Base-by-base conservation (phyloP, 2,329 filamentous ascomycete genomes). In the Tricladium varicosporioides region DNA sequence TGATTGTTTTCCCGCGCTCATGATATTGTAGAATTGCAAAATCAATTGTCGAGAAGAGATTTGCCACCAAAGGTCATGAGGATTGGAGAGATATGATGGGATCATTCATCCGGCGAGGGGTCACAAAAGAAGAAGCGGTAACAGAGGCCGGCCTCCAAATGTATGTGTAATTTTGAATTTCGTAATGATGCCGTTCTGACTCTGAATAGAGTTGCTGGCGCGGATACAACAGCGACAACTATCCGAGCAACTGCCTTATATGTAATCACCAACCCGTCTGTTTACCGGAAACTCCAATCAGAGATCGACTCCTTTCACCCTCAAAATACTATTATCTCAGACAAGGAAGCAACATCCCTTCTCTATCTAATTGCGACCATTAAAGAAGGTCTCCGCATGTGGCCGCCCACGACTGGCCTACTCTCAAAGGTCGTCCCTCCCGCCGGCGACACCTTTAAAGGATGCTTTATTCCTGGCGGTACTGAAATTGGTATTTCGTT, bases 171-270 rank as follows among this genome's bases (percentile, higher is more conserved):
- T 11, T 15, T 36, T 57, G 5, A 45, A 42, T n/a, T 32, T 59
- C 11, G 54, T 15, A 10, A 51, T 27, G 32, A 43, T 13, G 15
- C 5, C 9, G 13, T 14, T 36, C 15, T 42, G 16, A 19, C 19
- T 5, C 32, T 5, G 2, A 32, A 9, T 22, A 54, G 54, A 46
- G 71, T 82, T 5, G 82, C 82, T 2, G 83, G 82, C 2, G 80
- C 80, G 0, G 83, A 85, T 60, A 84, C 81, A 0, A 83, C 81
- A 0, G 80, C 82, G 0, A 80, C 79, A 0, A 77, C 77, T 1
- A 76, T 86, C 14, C 77, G 64, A 8, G 54, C 58, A 5, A 65
- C 59, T 14, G 45, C 64, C 15, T 52, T 63, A 1, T 58, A 62
- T 19, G 54, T 65, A 13, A 47, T 63, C 15, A 62, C 59, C 16